phyloP scores from a whole-genome alignment of 768 basidiomycete genomes.

The Boletus subcaerulescens region DNA sequence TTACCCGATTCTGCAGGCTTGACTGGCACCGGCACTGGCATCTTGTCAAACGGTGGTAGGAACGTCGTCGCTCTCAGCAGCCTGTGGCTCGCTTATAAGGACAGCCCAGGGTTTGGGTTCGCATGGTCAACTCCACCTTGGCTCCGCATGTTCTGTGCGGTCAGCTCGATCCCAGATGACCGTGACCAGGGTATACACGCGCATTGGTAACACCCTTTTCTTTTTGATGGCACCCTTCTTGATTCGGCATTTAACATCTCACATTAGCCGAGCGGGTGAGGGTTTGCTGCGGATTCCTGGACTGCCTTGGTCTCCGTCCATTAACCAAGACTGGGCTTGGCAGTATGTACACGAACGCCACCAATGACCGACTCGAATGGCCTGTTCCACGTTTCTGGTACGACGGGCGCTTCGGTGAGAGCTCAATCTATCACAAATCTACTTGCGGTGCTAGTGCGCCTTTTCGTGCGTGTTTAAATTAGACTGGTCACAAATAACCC shows the following conservation, averaged over 20 bases:
- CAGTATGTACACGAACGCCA: background rate
- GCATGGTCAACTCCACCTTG: background rate
- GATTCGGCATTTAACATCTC: background rate
- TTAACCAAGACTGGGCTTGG: background rate
- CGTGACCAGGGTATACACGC: too few species aligned
- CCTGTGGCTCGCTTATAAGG: background rate
- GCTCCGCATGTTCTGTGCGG: background rate
- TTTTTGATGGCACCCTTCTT: background rate
- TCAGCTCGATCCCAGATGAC: too few species aligned
- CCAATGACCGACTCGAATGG: background rate
- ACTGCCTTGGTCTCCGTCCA: background rate
- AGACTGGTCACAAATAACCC: too few species aligned
- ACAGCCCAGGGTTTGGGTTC: background rate
- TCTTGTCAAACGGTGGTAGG: background rate
- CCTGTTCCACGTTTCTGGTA: background rate
- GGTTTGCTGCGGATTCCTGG: background rate
- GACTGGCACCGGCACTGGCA: slow-evolving; percentile 23
- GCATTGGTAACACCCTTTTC: background rate
- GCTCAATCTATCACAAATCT: slow-evolving; percentile 5
- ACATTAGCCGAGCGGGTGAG: background rate
- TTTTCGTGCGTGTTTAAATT: background rate
- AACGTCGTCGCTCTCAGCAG: too few species aligned
- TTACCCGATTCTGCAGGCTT: slow-evolving; percentile 9
- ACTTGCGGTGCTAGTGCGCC: slow-evolving; percentile 14
- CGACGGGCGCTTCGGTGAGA: background rate